These are phyloP conservation scores for Colletotrichum sp. DNA, from an alignment of 2,329 filamentous ascomycete genomes.

Conservation along the genomic window DNA sequence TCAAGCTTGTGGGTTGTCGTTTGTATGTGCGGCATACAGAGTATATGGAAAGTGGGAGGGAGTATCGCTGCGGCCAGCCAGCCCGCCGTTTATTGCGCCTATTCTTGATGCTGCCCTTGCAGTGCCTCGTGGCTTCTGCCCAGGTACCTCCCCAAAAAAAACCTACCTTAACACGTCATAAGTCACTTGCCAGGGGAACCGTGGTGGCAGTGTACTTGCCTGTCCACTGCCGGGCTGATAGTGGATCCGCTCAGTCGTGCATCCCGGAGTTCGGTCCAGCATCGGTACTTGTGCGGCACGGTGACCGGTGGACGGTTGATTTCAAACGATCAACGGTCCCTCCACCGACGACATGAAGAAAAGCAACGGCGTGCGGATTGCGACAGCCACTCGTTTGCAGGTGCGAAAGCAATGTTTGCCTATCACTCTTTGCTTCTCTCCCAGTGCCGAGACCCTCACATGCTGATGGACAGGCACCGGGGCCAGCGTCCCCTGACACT, in stretches of 20 bases:
- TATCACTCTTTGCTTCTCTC: background rate
- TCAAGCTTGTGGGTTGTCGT: background rate
- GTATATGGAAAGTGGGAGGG: background rate
- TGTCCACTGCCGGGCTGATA: background rate
- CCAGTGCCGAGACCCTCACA: constrained; percentile 13
- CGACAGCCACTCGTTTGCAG: background rate
- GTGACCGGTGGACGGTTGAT: background rate
- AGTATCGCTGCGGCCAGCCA: background rate
- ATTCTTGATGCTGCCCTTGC: background rate
- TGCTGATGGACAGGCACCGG: background rate
- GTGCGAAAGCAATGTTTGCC: background rate
- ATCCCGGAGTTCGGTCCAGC: background rate
- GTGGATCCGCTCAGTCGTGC: background rate
- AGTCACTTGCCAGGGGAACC: background rate
- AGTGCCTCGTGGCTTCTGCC: background rate
- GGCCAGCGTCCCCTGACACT: constrained; percentile 1
- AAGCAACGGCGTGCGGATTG: background rate
- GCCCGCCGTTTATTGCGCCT: constrained; percentile 3
- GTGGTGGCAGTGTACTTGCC: constrained; percentile 4
- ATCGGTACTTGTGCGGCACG: background rate
- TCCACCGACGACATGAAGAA: background rate
- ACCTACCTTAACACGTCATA: background rate
- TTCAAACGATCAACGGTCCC: background rate
- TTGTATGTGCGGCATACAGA: background rate
- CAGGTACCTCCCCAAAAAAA: background rate